phyloP scores from a whole-genome alignment of 495 filamentous ascomycete species.

The Neohortaea acidophila region DNA sequence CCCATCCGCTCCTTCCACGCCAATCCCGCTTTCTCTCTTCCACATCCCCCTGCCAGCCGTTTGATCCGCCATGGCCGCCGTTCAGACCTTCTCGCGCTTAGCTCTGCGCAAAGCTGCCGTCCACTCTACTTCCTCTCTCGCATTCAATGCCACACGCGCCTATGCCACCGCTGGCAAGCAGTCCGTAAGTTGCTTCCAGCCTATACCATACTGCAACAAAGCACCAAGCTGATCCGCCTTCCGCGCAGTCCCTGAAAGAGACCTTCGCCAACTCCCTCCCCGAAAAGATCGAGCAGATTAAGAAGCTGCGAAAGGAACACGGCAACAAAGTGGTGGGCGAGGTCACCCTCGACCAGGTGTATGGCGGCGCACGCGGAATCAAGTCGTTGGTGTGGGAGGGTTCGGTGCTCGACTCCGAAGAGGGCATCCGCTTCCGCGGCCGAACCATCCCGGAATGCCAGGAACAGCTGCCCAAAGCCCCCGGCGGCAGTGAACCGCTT shows the following conservation, averaged over 20 bases:
- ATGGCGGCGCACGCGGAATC: conserved; percentile 96
- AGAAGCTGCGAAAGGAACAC: conserved; percentile 90
- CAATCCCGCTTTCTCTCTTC: not conserved
- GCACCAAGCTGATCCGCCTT: not conserved
- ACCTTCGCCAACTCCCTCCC: conserved; percentile 92
- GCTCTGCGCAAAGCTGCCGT: conserved; percentile 11
- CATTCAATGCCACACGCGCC: conserved; percentile 11
- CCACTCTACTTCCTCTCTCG: conserved; percentile 4
- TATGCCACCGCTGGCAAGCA: conserved; percentile 16
- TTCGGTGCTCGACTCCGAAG: conserved; percentile 92
- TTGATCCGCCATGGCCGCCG: conserved; percentile 4
- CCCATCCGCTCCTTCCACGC: too few species aligned
- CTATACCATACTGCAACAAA: not conserved
- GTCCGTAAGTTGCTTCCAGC: conserved; percentile 9
- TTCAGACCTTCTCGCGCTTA: conserved; percentile 8
- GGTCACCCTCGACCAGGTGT: conserved; percentile 97
- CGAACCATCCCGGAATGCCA: conserved; percentile 98
- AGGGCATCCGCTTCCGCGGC: conserved; percentile 97
- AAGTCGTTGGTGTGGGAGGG: conserved; percentile 99
- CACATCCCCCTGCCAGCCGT: too few species aligned
- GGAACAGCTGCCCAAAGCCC: conserved; percentile 87
- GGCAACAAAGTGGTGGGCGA: conserved; percentile 91
- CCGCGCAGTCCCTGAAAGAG: conserved; percentile 77
- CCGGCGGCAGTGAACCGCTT: conserved; percentile 87
- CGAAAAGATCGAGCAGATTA: conserved; percentile 95